Conservation (phyloP, 176 grass and related monocot species). For the Phyllostachys edulis region DNA sequence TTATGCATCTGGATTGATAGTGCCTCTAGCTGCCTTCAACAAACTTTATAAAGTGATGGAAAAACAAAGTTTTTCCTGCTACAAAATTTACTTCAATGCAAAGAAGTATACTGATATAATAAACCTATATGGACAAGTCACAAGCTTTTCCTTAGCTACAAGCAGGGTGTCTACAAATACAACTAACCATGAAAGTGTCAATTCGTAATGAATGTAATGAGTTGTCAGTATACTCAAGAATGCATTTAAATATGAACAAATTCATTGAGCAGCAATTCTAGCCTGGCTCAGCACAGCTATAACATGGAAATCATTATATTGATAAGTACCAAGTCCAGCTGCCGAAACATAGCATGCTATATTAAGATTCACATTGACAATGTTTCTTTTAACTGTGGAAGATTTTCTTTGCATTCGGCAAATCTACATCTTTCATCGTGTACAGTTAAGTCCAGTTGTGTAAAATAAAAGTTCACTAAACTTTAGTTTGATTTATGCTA, state of each 20-base stretch:
- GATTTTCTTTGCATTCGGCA: conserved; percentile 1
- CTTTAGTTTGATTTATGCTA: not conserved
- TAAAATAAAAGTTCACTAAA: not conserved
- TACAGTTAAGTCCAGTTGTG: not conserved
- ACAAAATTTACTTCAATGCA: not conserved
- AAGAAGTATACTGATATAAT: not conserved
- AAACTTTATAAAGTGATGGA: not conserved
- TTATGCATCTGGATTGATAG: not conserved
- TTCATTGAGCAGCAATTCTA: not conserved
- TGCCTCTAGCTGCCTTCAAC: not conserved
- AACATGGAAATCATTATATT: not conserved
- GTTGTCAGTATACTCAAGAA: not conserved
- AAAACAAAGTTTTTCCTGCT: not conserved
- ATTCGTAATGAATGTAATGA: not conserved
- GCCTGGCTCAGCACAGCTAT: not conserved
- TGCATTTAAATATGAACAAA: not conserved
- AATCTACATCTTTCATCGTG: not conserved
- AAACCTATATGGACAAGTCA: not conserved
- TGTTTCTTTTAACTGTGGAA: not conserved
- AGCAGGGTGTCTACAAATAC: not conserved
- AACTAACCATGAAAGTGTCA: not conserved
- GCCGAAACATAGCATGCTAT: conserved; percentile 9
- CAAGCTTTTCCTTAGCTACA: not conserved
- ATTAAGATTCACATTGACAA: not conserved
- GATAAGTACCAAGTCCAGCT: not conserved